Evolutionary conservation across 495 filamentous ascomycete species (phyloP).

Genomic region (Astrocystis sublimbata): DNA sequence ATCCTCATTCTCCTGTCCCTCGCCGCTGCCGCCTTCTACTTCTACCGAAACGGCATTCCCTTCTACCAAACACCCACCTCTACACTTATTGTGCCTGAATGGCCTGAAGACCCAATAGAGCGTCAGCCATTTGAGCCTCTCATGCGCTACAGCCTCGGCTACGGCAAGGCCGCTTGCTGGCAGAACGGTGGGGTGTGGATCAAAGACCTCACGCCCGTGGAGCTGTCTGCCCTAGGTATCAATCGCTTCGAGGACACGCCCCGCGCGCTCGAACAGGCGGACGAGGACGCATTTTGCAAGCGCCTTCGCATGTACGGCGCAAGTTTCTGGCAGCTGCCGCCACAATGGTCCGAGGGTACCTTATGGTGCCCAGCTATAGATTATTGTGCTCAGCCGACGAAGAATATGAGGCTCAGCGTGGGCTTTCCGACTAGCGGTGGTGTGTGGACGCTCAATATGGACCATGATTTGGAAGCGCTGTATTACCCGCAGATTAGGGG

Average conservation of each 20-base stretch:
- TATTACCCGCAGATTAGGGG: constrained; percentile 18
- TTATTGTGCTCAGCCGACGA: constrained; percentile 20
- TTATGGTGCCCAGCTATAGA: constrained; percentile 19
- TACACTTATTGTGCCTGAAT: too few relatives aligned
- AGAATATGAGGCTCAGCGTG: constrained; percentile 17
- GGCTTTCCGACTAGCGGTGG: constrained; percentile 23
- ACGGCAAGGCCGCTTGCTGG: constrained; percentile 24
- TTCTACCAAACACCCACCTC: constrained; percentile 13
- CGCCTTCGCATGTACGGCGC: constrained; percentile 23
- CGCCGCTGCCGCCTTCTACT: constrained; percentile 10
- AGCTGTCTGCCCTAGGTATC: constrained; percentile 20
- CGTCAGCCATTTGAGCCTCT: constrained; percentile 20
- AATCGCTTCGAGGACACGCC: constrained; percentile 22
- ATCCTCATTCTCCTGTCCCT: constrained; percentile 18
- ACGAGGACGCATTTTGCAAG: constrained; percentile 23
- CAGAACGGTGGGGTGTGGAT: constrained; percentile 24
- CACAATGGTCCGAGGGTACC: constrained; percentile 18
- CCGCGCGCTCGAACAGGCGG: constrained; percentile 19
- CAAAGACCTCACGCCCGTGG: constrained; percentile 20
- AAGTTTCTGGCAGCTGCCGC: constrained; percentile 22
- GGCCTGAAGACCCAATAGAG: constrained; percentile 11
- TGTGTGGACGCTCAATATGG: constrained; percentile 20
- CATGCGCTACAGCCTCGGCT: constrained; percentile 22
- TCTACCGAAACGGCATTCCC: constrained; percentile 14
- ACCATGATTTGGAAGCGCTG: constrained; percentile 10